Evolutionary conservation across 495 filamentous ascomycete species (phyloP).

Genomic region (Bacidia gigantensis): DNA sequence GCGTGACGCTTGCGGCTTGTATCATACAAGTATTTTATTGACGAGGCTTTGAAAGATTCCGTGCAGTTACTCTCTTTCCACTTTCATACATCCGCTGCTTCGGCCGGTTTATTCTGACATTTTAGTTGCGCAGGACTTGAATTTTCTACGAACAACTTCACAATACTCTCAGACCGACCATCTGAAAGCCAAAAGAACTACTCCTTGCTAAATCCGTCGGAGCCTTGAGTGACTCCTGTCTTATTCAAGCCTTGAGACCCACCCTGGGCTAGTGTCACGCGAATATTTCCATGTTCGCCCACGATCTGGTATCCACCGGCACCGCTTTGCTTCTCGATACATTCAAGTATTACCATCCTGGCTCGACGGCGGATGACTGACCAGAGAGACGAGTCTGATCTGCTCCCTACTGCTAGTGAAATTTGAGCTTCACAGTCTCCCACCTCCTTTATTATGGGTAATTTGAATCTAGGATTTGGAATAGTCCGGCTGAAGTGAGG

Average conservation of each 20-base stretch:
- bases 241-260: not conserved
- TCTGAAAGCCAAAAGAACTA: too few relatives aligned
- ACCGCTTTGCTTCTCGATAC: not conserved
- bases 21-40: too few relatives aligned
- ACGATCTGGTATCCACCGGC: not conserved
- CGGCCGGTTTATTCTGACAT: too few relatives aligned
- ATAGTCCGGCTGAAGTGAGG: not conserved
- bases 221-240: too few relatives aligned
- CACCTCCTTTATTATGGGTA: not conserved
- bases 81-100: too few relatives aligned
- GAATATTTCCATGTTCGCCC: not conserved
- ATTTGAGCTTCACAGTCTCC: not conserved
- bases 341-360: not conserved
- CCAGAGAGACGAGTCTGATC: not conserved
- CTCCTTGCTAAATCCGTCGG: too few relatives aligned
- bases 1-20: too few relatives aligned
- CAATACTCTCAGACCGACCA: too few relatives aligned
- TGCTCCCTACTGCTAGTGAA: not conserved
- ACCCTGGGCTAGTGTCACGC: not conserved
- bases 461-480: not conserved
- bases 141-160: too few relatives aligned
- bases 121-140: too few relatives aligned
- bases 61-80: too few relatives aligned
- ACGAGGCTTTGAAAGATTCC: too few relatives aligned
- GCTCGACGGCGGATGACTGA: not conserved